Base-by-base conservation (phyloP, 768 basidiomycete genomes). In the Clitopilus passeckerianus region DNA sequence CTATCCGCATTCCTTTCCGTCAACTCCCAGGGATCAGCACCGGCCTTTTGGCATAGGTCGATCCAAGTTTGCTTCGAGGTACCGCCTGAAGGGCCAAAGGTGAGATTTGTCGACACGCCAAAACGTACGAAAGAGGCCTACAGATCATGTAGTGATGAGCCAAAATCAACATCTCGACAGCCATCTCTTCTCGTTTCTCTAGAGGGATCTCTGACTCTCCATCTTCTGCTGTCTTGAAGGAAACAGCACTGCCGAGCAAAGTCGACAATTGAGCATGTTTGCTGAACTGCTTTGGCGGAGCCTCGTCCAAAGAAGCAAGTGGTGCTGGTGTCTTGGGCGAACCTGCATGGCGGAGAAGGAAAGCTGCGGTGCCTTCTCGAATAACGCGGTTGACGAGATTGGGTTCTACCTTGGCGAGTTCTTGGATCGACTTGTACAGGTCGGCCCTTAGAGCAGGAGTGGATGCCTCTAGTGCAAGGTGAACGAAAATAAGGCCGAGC, bases 21-120 rank as follows among this genome's bases (percentile, higher is more conserved):
- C 6, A 91, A 70, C 14, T 81, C 80, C 20, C 77, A 75, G 1
- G 94, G 94, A 66, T 96, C 91, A 4, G 80, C 67, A 1, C 75
- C 69, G 0, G 89, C 86, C 59, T 80, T 82, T 64, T 91, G 91
- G 58, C 89, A 91, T 5, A 91, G 63, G 58, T 93, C 90, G 60
- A 95, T 89, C 94, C 94, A 97, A 1, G 80, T 80, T 63, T 84
- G 86, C 16, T 84, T 80, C 8, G 81, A 78, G 15, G 75, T 70
- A 20, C 75, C 79, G 62, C 77, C 83, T 83, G 58, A 5, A 15
- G 34, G 20, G 6, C 1, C 1, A 9, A 46, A 23, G 2, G 46
- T 54, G 12, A 58, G 15, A 46, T 8, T 20, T 10, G 7, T 5
- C 1, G 34, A 33, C 23, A 6, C 24, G 30, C 10, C 5, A 41